phyloP scores from a whole-genome alignment of 1,139 yeast genomes.

The Sugiyamaella japonica region DNA sequence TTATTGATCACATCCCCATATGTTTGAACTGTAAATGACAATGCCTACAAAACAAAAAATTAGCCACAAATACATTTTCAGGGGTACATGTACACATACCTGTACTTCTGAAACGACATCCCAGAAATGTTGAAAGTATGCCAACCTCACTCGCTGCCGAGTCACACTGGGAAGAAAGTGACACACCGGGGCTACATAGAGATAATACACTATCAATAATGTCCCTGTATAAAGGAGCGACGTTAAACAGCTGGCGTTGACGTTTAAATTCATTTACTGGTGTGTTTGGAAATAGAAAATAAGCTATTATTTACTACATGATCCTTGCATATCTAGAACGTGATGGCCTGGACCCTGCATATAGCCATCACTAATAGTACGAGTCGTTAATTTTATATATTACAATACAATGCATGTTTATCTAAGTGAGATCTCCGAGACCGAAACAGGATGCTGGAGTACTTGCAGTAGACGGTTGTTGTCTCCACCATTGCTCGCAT shows the following conservation, averaged over 20 bases:
- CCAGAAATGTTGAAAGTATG: conserved; percentile 13
- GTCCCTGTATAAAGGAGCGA: neutral
- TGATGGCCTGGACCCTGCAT: conserved; percentile 1
- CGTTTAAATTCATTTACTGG: neutral
- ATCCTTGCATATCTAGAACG: neutral
- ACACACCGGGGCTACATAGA: conserved; percentile 4
- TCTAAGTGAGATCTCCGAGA: neutral
- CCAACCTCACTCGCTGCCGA: neutral
- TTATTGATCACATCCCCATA: conserved; percentile 26
- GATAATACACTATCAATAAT: conserved; percentile 6
- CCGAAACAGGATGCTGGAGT: conserved; percentile 4
- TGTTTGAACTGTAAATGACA: conserved; percentile 10
- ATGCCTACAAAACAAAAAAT: neutral
- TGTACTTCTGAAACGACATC: conserved; percentile 1
- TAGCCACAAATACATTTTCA: neutral
- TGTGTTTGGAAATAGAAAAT: neutral
- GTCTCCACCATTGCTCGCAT: conserved; percentile 24
- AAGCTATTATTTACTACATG: neutral
- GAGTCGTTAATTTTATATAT: neutral
- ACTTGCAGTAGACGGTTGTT: neutral
- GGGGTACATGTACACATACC: neutral
- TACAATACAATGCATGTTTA: conserved; percentile 6
- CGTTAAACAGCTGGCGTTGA: neutral
- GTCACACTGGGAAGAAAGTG: conserved; percentile 2
- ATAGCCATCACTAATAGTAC: too few relatives aligned